Conservation (phyloP, 352 stramenopile species). For the Phytophthora melonis region DNA sequence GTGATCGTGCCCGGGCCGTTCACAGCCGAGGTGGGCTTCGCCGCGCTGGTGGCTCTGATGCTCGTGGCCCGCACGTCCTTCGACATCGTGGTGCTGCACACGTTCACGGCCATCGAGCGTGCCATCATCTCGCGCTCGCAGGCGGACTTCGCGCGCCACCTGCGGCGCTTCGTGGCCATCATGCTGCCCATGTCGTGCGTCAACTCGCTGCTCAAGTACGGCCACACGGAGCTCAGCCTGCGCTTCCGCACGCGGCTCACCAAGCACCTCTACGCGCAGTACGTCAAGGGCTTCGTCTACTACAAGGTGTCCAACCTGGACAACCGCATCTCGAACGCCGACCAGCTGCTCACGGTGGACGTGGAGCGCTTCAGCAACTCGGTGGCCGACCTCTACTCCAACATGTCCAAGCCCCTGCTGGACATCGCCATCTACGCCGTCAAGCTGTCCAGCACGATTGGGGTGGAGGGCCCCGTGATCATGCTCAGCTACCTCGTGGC, state of each 20-base stretch:
- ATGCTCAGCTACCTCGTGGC: slow-evolving; percentile 76
- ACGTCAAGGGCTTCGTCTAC: slow-evolving; percentile 90
- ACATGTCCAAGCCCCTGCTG: slow-evolving; percentile 88
- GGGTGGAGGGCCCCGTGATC: slow-evolving; percentile 71
- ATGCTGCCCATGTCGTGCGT: slow-evolving; percentile 85
- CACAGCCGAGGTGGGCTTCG: slow-evolving; percentile 76
- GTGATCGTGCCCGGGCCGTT: slow-evolving; percentile 77
- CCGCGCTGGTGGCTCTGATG: slow-evolving; percentile 66
- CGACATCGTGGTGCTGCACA: slow-evolving; percentile 81
- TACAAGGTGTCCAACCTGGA: slow-evolving; percentile 93
- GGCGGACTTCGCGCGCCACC: slow-evolving; percentile 66
- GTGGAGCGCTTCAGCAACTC: slow-evolving; percentile 87
- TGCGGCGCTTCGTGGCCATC: slow-evolving; percentile 79
- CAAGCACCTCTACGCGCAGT: slow-evolving; percentile 82
- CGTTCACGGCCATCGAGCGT: slow-evolving; percentile 78
- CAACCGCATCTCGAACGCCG: slow-evolving; percentile 88
- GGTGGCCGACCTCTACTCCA: slow-evolving; percentile 89
- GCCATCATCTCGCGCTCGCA: slow-evolving; percentile 82
- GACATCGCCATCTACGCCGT: slow-evolving; percentile 85
- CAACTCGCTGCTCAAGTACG: slow-evolving; percentile 87
- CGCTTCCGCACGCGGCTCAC: slow-evolving; percentile 88
- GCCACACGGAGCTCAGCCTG: slow-evolving; percentile 81
- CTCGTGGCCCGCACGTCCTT: slow-evolving; percentile 79
- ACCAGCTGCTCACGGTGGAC: slow-evolving; percentile 89
- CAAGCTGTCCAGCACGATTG: slow-evolving; percentile 77